Percentiles rank a stretch among this genome's conserved stretches.
Evolutionary conservation across 305 asterid species (phyloP).

Genomic region (Fraxinus baroniana): DNA sequence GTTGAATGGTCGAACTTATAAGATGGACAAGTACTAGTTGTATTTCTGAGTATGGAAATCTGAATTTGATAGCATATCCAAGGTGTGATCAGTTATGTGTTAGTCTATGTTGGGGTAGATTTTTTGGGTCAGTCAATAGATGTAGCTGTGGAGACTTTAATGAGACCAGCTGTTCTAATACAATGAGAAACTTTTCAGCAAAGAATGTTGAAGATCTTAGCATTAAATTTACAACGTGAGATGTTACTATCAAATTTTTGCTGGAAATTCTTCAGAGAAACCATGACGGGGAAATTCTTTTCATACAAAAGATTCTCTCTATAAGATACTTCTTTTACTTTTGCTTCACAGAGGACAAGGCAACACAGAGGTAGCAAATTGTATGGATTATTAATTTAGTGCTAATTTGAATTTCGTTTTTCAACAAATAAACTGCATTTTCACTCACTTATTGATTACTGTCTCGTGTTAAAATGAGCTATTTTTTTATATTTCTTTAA

Average conservation of each 20-base stretch:
- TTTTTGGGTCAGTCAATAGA: neutral
- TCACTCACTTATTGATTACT: neutral
- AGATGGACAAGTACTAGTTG: neutral
- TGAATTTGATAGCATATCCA: neutral
- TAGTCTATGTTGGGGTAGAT: constrained; percentile 7
- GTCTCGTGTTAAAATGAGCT: neutral
- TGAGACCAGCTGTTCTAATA: neutral
- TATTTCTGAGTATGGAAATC: constrained; percentile 2
- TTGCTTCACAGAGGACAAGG: neutral
- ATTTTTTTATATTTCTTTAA: neutral
- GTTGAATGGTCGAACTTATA: neutral
- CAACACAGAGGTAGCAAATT: neutral
- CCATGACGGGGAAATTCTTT: neutral
- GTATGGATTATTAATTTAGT: neutral
- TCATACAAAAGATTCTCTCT: neutral
- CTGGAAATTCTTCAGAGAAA: neutral
- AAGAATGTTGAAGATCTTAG: neutral
- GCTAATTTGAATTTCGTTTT: neutral
- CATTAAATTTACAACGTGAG: neutral
- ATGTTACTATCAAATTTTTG: neutral
- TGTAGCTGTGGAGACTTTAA: constrained; percentile 3
- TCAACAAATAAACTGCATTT: neutral
- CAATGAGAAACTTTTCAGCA: neutral
- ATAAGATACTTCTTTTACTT: neutral
- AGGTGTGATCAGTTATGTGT: neutral